Conservation (phyloP, 2,329 filamentous ascomycete genomes). For the Penicillium vulpinum region DNA sequence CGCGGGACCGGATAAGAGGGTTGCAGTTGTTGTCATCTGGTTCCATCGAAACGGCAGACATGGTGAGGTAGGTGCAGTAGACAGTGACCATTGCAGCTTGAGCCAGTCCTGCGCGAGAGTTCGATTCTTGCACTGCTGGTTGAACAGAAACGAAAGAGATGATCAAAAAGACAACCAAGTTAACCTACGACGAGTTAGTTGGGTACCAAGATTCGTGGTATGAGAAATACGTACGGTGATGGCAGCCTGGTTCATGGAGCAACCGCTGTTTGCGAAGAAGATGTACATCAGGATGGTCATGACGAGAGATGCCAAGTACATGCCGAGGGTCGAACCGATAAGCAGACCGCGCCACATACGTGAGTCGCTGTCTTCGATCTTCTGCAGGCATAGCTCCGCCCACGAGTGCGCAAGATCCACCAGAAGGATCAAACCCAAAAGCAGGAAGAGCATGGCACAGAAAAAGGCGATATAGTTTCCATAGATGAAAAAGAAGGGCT, state of each 20-base stretch:
- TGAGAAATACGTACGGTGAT: constrained; percentile 63
- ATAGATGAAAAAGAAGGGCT: constrained; percentile 92
- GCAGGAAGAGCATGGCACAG: constrained; percentile 87
- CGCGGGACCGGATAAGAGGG: constrained; percentile 78
- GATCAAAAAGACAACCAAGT: constrained; percentile 77
- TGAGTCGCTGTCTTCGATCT: constrained; percentile 89
- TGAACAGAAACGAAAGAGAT: constrained; percentile 87
- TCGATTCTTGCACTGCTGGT: constrained; percentile 84
- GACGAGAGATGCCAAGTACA: constrained; percentile 86
- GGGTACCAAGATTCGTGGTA: neutral
- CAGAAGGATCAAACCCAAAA: constrained; percentile 86
- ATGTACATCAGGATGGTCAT: constrained; percentile 98
- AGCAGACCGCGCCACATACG: constrained; percentile 79
- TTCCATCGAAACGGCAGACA: constrained; percentile 98
- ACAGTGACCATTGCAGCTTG: constrained; percentile 96
- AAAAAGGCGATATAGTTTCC: constrained; percentile 89
- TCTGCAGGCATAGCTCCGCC: constrained; percentile 92
- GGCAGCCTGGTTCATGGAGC: constrained; percentile 93
- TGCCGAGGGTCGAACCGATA: constrained; percentile 86
- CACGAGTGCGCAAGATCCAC: constrained; percentile 95
- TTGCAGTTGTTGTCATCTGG: constrained; percentile 94
- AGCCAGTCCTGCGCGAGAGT: constrained; percentile 90
- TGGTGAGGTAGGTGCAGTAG: constrained; percentile 97
- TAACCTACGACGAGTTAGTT: constrained; percentile 57
- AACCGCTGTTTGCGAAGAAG: constrained; percentile 81